Evolutionary conservation across 2,329 filamentous ascomycete species (phyloP).

Genomic region (Teratosphaeria destructans): DNA sequence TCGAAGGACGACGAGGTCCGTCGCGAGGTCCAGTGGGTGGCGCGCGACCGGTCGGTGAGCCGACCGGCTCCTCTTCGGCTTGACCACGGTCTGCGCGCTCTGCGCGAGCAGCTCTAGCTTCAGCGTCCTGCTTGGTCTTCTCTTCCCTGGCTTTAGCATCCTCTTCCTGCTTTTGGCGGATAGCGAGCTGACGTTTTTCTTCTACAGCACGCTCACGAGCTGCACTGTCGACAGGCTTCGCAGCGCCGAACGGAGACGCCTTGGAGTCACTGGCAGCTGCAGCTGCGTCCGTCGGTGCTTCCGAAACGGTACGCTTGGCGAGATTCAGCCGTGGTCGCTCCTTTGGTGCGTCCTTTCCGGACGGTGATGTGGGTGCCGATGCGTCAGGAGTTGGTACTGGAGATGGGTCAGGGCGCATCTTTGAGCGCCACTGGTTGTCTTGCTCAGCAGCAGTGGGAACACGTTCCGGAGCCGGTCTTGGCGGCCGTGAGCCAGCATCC

Average conservation of each 20-base stretch:
- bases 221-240: constrained; percentile 86
- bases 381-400: constrained; percentile 55
- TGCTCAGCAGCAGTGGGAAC: constrained; percentile 78
- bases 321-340: constrained; percentile 77
- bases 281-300: constrained; percentile 49
- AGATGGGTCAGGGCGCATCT: constrained; percentile 77
- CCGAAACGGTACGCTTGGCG: constrained; percentile 80
- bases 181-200: constrained; percentile 65
- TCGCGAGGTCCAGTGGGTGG: constrained; percentile 5
- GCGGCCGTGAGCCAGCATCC: constrained; percentile 69
- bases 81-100: constrained; percentile 24
- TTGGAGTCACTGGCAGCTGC: constrained; percentile 52
- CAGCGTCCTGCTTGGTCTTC: constrained; percentile 47
- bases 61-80: constrained; percentile 20
- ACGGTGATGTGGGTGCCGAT: constrained; percentile 66
- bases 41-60: constrained; percentile 34
- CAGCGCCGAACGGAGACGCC: constrained; percentile 86
- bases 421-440: constrained; percentile 85
- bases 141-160: constrained; percentile 77
- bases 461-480: constrained; percentile 55
- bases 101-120: constrained; percentile 43
- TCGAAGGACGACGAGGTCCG: constrained; percentile 14
- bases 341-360: constrained; percentile 46
- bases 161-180: constrained; percentile 75
- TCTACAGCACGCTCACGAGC: constrained; percentile 82